Conservation (phyloP, 768 basidiomycete species). For the Russula griseocarnosa region DNA sequence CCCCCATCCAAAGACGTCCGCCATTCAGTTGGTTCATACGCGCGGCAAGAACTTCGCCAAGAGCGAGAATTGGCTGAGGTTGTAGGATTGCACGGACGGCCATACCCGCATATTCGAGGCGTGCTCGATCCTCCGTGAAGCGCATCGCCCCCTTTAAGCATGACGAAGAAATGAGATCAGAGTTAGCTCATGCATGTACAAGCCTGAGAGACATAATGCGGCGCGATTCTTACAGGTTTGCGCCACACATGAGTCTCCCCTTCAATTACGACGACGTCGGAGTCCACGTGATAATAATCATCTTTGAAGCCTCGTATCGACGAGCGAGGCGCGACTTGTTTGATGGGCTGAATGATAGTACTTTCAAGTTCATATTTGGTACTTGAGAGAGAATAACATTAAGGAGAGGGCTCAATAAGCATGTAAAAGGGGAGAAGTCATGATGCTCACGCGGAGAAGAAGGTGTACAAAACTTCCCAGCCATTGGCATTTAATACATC, state of each 20-base stretch:
- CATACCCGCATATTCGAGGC: slow-evolving; percentile 12
- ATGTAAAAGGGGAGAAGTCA: not conserved
- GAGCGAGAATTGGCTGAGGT: slow-evolving; percentile 28
- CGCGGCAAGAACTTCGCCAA: slow-evolving; percentile 34
- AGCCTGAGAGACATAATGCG: not conserved
- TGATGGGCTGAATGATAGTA: slow-evolving; percentile 39
- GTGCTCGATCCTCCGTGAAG: slow-evolving; percentile 14
- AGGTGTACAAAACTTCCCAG: slow-evolving; percentile 42
- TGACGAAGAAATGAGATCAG: not conserved
- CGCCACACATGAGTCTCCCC: slow-evolving; percentile 41
- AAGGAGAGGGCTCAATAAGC: no score
- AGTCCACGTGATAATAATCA: slow-evolving; percentile 36
- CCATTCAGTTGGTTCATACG: slow-evolving; percentile 35
- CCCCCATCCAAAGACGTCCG: slow-evolving; percentile 41
- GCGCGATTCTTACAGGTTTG: slow-evolving; percentile 37
- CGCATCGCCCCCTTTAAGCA: slow-evolving; percentile 21
- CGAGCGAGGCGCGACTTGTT: slow-evolving; percentile 37
- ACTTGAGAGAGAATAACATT: slow-evolving; percentile 29
- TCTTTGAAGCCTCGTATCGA: slow-evolving; percentile 42
- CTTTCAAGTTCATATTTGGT: slow-evolving; percentile 42
- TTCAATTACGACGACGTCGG: slow-evolving; percentile 40
- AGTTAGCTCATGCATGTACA: not conserved
- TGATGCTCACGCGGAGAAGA: slow-evolving; percentile 38
- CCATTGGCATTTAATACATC: slow-evolving; percentile 39
- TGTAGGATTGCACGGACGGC: slow-evolving; percentile 9